phyloP scores from a whole-genome alignment of 1,139 yeast species.

The Magnusiomyces suaveolens region DNA sequence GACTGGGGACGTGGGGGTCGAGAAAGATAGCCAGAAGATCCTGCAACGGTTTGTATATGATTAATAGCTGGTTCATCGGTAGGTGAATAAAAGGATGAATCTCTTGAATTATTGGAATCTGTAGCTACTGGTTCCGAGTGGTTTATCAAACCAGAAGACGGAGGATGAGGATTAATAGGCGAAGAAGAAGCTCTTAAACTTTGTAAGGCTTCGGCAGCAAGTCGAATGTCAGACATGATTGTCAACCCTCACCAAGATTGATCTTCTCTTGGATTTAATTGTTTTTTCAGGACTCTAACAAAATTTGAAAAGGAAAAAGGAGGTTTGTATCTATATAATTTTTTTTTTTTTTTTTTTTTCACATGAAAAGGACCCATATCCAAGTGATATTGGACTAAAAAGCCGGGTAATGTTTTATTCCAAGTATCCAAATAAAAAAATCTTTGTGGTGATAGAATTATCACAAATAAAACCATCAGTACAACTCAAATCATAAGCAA shows the following conservation, averaged over 20 bases:
- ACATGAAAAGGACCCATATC: too few species aligned
- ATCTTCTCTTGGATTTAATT: not conserved
- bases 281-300: not conserved
- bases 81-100: slow-evolving; percentile 1
- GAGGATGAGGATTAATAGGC: not conserved
- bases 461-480: too few species aligned
- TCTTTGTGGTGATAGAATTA: too few species aligned
- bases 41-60: slow-evolving; percentile 6
- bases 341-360: too few species aligned
- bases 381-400: too few species aligned
- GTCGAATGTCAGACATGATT: slow-evolving; percentile 10
- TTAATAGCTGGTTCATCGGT: slow-evolving; percentile 6
- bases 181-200: slow-evolving; percentile 10
- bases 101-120: not conserved
- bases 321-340: not conserved
- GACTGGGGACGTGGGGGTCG: too few species aligned
- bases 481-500: too few species aligned
- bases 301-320: not conserved
- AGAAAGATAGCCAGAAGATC: too few species aligned
- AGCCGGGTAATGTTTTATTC: too few species aligned
- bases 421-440: too few species aligned
- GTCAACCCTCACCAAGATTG: not conserved
- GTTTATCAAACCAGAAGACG: not conserved
- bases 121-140: too few species aligned
- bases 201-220: slow-evolving; percentile 16